These are phyloP conservation scores for Coleophoma cylindrospora DNA, from an alignment of 2,329 filamentous ascomycete species.

Conservation along the genomic window DNA sequence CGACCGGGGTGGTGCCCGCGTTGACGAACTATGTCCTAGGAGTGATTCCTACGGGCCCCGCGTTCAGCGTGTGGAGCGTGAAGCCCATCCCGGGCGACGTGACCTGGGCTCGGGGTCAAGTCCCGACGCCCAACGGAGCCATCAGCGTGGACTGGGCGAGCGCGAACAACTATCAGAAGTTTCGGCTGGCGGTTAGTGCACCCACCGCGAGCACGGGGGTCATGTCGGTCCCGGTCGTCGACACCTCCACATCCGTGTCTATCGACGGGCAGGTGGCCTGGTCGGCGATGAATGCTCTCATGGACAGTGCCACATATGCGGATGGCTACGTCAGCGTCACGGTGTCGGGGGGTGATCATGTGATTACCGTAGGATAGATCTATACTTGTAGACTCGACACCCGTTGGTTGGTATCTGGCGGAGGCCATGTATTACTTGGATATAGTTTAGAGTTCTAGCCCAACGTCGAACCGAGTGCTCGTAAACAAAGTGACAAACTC, in stretches of 20 bases:
- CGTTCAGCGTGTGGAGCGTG: conserved; percentile 36
- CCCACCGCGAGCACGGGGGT: conserved; percentile 22
- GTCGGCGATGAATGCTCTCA: background rate
- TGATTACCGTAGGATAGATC: too few species aligned
- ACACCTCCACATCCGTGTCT: conserved; percentile 6
- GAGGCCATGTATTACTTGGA: background rate
- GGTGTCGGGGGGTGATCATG: conserved; percentile 2
- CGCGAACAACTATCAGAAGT: conserved; percentile 7
- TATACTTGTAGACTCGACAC: too few species aligned
- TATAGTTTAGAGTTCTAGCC: background rate
- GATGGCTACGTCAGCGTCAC: conserved; percentile 13
- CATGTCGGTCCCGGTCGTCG: conserved; percentile 16
- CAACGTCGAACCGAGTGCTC: too few species aligned
- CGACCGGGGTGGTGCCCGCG: conserved; percentile 42
- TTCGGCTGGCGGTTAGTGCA: conserved; percentile 26
- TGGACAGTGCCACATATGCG: conserved; percentile 1
- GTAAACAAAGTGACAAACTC: too few species aligned
- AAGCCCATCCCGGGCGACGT: conserved; percentile 31
- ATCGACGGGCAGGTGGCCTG: conserved; percentile 10
- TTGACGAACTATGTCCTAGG: conserved; percentile 41
- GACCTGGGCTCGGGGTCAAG: conserved; percentile 37
- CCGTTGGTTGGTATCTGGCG: too few species aligned
- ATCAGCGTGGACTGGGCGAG: conserved; percentile 34
- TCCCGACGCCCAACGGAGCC: conserved; percentile 35
- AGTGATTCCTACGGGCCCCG: conserved; percentile 36